A percentile compares a stretch with the other conserved stretches of the same genome.
Conservation (phyloP, 441 rosid genomes). For the Pelargonium australe region DNA sequence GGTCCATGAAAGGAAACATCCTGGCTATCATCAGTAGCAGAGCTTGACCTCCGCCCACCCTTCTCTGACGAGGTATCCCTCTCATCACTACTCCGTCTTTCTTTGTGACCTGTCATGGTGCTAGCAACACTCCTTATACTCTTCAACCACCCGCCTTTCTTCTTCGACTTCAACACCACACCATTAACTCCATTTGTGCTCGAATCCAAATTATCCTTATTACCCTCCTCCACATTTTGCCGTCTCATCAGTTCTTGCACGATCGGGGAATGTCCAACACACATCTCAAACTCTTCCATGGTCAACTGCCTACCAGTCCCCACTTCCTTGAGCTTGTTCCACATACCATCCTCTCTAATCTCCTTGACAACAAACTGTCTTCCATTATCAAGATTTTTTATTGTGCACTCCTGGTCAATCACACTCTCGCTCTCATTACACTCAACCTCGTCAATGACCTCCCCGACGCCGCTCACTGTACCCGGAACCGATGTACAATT, state of each 20-base stretch:
- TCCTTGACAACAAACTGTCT: slow-evolving; percentile 85
- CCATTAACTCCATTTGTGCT: slow-evolving; percentile 31
- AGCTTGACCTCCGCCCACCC: slow-evolving; percentile 93
- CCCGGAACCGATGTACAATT: too few relatives aligned
- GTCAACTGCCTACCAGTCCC: slow-evolving; percentile 88
- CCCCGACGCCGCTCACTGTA: too few relatives aligned
- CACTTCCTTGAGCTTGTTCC: slow-evolving; percentile 81
- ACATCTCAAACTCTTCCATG: slow-evolving; percentile 82
- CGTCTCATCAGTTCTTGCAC: slow-evolving; percentile 96
- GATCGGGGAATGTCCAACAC: slow-evolving; percentile 89
- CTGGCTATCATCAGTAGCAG: slow-evolving; percentile 96
- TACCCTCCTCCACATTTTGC: slow-evolving; percentile 78
- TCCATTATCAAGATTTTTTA: slow-evolving; percentile 88
- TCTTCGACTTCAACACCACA: slow-evolving; percentile 44
- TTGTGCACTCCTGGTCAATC: slow-evolving; percentile 48
- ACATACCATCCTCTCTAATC: slow-evolving; percentile 75
- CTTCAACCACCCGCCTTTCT: slow-evolving; percentile 75
- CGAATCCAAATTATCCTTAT: slow-evolving; percentile 41
- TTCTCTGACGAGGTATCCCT: slow-evolving; percentile 81
- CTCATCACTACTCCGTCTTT: slow-evolving; percentile 89
- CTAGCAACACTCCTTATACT: slow-evolving; percentile 69
- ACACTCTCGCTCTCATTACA: slow-evolving; percentile 25
- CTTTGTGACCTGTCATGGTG: slow-evolving; percentile 56
- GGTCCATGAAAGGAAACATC: slow-evolving; percentile 79
- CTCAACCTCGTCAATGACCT: slow-evolving; percentile 32